Percentiles rank a stretch among this genome's conserved stretches.
Conservation (phyloP, 768 basidiomycete genomes). For the Serendipita sp. region DNA sequence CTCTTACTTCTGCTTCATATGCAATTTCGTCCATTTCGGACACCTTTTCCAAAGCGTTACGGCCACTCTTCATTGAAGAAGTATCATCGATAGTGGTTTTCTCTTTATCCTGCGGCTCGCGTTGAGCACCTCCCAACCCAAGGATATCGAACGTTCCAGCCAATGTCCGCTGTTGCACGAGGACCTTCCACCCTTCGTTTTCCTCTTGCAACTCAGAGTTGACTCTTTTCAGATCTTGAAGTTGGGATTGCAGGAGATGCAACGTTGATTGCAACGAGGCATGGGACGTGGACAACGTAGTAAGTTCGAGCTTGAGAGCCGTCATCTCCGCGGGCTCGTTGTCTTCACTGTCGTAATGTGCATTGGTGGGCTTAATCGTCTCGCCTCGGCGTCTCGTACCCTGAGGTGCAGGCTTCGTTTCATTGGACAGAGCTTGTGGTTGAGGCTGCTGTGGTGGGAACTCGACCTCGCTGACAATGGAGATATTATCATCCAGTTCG, state of each 20-base stretch:
- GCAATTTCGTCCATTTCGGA: conserved; percentile 26
- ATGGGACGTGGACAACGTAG: conserved; percentile 75
- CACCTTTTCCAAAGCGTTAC: conserved; percentile 18
- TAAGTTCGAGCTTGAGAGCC: conserved; percentile 64
- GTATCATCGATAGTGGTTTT: conserved; percentile 25
- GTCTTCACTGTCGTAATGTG: conserved; percentile 34
- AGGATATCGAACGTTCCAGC: conserved; percentile 74
- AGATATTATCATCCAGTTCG: conserved; percentile 7
- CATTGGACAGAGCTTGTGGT: not conserved
- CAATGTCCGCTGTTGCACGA: conserved; percentile 79
- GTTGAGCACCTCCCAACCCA: conserved; percentile 37
- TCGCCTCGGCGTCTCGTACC: not conserved
- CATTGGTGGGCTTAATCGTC: not conserved
- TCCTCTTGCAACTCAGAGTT: conserved; percentile 86
- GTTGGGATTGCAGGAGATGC: conserved; percentile 67
- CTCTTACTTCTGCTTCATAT: conserved; percentile 31
- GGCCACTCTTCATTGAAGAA: conserved; percentile 16
- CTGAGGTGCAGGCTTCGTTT: not conserved
- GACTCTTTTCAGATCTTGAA: conserved; percentile 74
- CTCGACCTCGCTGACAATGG: not conserved
- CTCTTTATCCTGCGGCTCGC: conserved; percentile 15
- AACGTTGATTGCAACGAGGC: conserved; percentile 70
- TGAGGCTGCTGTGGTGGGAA: not conserved
- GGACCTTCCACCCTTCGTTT: conserved; percentile 92
- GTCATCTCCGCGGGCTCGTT: conserved; percentile 81